Conservation (phyloP, 106 monocot species). For the Dioscorea alata region DNA sequence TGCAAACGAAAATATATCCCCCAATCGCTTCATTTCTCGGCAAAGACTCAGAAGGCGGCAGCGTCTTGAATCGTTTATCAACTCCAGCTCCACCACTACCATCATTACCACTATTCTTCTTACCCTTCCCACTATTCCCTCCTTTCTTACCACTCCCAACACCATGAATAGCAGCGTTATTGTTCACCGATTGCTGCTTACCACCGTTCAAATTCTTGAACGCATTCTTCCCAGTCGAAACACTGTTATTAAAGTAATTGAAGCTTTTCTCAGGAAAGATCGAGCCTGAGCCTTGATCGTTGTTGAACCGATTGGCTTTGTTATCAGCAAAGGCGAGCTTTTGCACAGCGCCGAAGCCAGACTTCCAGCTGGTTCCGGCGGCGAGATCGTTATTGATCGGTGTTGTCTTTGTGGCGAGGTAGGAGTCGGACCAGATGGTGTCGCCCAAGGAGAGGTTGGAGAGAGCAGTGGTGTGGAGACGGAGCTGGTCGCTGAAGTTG, state of each 20-base stretch:
- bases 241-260: constrained; percentile 3
- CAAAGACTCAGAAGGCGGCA: constrained; percentile 85
- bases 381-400: no score
- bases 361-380: no score
- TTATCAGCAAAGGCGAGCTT: constrained; percentile 54
- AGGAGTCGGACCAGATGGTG: constrained; percentile 66
- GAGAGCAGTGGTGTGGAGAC: constrained; percentile 35
- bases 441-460: constrained; percentile 74
- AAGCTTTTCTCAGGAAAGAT: constrained; percentile 12
- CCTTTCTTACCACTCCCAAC: constrained; percentile 18
- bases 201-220: background rate
- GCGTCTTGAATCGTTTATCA: constrained; percentile 86
- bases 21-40: constrained; percentile 83
- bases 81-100: constrained; percentile 19
- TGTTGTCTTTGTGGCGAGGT: no score
- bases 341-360: background rate
- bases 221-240: background rate
- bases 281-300: constrained; percentile 7
- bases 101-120: background rate
- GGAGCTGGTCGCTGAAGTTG: constrained; percentile 93
- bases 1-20: constrained; percentile 97
- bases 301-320: constrained; percentile 1
- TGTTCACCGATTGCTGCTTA: no score
- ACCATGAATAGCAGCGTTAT: no score
- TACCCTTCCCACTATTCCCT: background rate